phyloP scores from a whole-genome alignment of 1,284 basidiomycete genomes.

The Cutaneotrichosporon cyanovorans region DNA sequence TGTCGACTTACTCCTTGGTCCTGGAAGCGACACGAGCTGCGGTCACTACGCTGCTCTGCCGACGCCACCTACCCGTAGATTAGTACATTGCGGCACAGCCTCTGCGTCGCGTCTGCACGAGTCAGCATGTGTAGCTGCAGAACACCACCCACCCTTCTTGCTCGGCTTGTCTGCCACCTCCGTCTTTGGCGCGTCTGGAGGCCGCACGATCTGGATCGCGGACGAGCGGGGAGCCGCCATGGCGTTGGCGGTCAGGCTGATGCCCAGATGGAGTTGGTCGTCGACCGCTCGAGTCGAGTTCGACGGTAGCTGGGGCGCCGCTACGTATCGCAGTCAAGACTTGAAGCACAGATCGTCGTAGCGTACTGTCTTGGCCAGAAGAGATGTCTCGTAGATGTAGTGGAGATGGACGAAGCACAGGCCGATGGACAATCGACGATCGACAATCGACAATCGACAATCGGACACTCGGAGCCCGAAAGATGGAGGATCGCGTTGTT shows the following conservation, averaged over 20 bases:
- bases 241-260: not conserved
- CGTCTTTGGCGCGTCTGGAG: constrained; percentile 22
- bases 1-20: constrained; percentile 57
- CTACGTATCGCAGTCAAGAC: no score
- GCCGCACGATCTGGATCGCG: constrained; percentile 56
- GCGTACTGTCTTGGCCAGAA: no score
- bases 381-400: no score
- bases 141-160: constrained; percentile 13
- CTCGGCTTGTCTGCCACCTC: constrained; percentile 11
- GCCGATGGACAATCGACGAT: no score
- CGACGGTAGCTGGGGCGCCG: no score
- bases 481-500: no score
- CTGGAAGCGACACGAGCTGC: constrained; percentile 72
- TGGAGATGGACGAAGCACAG: no score
- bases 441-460: no score
- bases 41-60: constrained; percentile 2
- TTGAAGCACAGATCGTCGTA: no score
- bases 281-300: no score
- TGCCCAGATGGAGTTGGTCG: not conserved
- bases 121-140: not conserved
- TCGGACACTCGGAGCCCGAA: no score
- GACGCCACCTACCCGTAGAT: constrained; percentile 64
- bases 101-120: constrained; percentile 49
- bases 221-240: constrained; percentile 44
- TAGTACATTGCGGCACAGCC: constrained; percentile 76